Base-by-base conservation (phyloP, 371 early-diverging fungal species). In the Mucor ambiguus region DNA sequence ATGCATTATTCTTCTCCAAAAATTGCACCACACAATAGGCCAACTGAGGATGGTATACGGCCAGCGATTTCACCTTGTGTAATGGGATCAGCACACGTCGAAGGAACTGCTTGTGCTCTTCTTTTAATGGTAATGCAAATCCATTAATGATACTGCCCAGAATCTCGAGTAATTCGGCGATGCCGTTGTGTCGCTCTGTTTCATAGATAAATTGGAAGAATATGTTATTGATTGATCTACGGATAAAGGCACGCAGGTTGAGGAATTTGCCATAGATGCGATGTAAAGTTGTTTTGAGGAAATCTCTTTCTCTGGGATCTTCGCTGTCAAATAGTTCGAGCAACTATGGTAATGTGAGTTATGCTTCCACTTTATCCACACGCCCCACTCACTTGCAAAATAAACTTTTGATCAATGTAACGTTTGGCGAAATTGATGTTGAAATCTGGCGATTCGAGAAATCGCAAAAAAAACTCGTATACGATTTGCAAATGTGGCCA, bases 401-500 rank as follows among this genome's bases (percentile, higher is more conserved):
- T 92, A 70, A 98, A 98, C 64, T 92, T 87, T 71, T 95, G 93
- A 76, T 97, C 96, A 62, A 98, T 95, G 74, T 91, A 94, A 78
- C 94, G 93, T 75, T 96, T 95, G 16, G 96, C 98, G 64, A 93
- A 90, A 72, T 90, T 93, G 65, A 95, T 92, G 81, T 96, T 96
- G 82, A 98, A 98, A 69, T 96, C 98, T 54, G 94, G 91, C 1
- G 94, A 95, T 79, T 98, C 98, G 48, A 97, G 87, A 73, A 96
- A 97, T 54, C 97, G 88, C 57, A 98, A 83, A 76, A 98, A 97
- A 72, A 97, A 94, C 75, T 95, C 96, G 74, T 98, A 98, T 5
- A 98, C 97, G 48, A 96, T 90, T 71, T 95, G 96, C 55, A 97
- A 83, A 77, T 98, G 98, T 41, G 98, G 98, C 98, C 98, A 98